Evolutionary conservation across 2,329 filamentous ascomycete genomes (phyloP).

Genomic region (Apiospora rasikravindrae): DNA sequence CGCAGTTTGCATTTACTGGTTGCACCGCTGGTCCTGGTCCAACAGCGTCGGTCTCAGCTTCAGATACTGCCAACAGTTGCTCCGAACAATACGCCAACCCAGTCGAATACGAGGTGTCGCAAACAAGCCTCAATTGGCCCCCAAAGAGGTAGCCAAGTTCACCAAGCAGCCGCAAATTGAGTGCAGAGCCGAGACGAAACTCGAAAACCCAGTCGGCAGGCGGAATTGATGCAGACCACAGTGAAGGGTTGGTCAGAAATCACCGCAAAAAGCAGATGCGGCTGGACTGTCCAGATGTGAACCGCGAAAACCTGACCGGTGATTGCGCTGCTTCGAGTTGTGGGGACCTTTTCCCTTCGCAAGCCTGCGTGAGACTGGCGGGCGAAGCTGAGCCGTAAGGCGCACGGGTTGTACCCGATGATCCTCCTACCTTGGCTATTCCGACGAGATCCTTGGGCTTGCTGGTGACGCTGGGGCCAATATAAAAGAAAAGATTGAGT

Average conservation of each 20-base stretch:
- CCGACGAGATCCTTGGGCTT: background rate
- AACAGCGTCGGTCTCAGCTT: slow-evolving; percentile 3
- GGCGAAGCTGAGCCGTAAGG: slow-evolving; percentile 15
- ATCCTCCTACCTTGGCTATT: slow-evolving; percentile 11
- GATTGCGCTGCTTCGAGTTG: background rate
- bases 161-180: slow-evolving; percentile 1
- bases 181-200: slow-evolving; percentile 2
- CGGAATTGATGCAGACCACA: background rate
- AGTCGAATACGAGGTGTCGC: slow-evolving; percentile 9
- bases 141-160: slow-evolving; percentile 12
- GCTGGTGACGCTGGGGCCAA: slow-evolving; percentile 2
- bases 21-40: background rate
- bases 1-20: slow-evolving; percentile 4
- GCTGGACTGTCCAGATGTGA: background rate
- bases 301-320: background rate
- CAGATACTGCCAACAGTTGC: slow-evolving; percentile 7
- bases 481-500: slow-evolving; percentile 4
- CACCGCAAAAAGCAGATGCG: background rate
- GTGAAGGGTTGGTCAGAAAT: background rate
- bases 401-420: slow-evolving; percentile 16
- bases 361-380: slow-evolving; percentile 8
- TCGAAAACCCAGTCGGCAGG: background rate
- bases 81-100: background rate
- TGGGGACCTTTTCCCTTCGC: background rate
- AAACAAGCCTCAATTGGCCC: slow-evolving; percentile 9